Conservation (phyloP, 345 rosid species). For the Luvunga scandens region DNA sequence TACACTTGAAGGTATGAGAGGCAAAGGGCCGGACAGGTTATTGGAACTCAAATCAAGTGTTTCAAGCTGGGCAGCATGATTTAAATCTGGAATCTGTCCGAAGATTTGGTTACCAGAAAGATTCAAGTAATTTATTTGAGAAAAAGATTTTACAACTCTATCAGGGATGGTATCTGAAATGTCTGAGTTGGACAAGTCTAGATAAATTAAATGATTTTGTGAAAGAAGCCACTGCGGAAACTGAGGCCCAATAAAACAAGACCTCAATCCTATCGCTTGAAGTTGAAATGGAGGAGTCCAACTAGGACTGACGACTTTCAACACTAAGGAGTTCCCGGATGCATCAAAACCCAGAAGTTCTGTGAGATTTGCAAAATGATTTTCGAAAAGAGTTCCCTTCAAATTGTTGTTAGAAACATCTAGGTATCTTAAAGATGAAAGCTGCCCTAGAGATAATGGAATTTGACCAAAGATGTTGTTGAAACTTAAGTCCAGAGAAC, state of each 20-base stretch:
- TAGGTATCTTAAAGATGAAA: not conserved
- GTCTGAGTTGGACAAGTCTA: conserved; percentile 25
- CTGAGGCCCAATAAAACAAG: conserved; percentile 20
- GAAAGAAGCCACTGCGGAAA: conserved; percentile 34
- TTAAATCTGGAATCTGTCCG: conserved; percentile 22
- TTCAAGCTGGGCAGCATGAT: not conserved
- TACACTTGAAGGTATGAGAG: conserved; percentile 3
- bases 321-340: conserved; percentile 15
- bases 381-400: conserved; percentile 2
- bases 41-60: conserved; percentile 27
- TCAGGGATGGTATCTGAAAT: conserved; percentile 19
- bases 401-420: not conserved
- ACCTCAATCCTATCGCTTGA: not conserved
- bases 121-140: conserved; percentile 11
- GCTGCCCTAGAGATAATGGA: not conserved
- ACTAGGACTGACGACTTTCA: conserved; percentile 13
- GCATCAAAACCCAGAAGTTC: conserved; percentile 6
- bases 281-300: conserved; percentile 37
- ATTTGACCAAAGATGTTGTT: not conserved
- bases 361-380: conserved; percentile 30
- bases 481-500: not conserved
- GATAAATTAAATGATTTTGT: not conserved
- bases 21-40: conserved; percentile 14
- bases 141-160: conserved; percentile 24
- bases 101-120: conserved; percentile 29